phyloP scores from a whole-genome alignment of 23 red algal species.

The Gracilaria vermiculophylla region DNA sequence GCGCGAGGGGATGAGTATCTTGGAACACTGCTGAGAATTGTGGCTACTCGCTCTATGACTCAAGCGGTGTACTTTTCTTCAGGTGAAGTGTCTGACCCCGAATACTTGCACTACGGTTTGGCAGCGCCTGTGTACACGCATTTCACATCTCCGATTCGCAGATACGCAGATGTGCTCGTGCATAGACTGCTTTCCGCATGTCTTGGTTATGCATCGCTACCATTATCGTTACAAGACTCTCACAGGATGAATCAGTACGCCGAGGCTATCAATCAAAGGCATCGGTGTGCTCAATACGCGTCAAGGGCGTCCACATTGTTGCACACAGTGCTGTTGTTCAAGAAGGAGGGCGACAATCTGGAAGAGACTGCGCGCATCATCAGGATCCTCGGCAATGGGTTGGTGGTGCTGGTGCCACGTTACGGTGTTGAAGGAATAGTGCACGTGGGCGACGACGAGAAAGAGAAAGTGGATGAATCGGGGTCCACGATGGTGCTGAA shows the following conservation, averaged over 20 bases:
- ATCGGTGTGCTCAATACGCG: slow-evolving; percentile 92
- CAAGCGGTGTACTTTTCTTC: slow-evolving; percentile 98
- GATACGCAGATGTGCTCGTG: slow-evolving; percentile 97
- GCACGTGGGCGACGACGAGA: slow-evolving; percentile 54
- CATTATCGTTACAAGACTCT: slow-evolving; percentile 61
- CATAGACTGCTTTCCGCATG: slow-evolving; percentile 89
- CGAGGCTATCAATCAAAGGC: slow-evolving; percentile 91
- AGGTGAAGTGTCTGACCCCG: slow-evolving; percentile 69
- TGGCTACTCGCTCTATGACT: slow-evolving; percentile 96
- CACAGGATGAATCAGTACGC: slow-evolving; percentile 72
- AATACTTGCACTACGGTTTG: slow-evolving; percentile 96
- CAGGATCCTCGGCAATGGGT: slow-evolving; percentile 81
- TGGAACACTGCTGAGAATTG: slow-evolving; percentile 84
- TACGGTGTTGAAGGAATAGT: slow-evolving; percentile 96
- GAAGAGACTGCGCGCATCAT: slow-evolving; percentile 83
- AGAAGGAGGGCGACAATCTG: slow-evolving; percentile 41
- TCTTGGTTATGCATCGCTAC: slow-evolving; percentile 74
- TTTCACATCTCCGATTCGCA: slow-evolving; percentile 98
- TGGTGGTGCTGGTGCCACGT: slow-evolving; percentile 91
- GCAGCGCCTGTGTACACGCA: slow-evolving; percentile 97
- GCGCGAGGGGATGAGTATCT: slow-evolving; percentile 75
- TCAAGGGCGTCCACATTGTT: slow-evolving; percentile 75
- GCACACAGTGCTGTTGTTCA: slow-evolving; percentile 84
- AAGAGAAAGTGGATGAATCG: slow-evolving; percentile 52
- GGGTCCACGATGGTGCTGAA: slow-evolving; percentile 35